These are phyloP conservation scores for Paraphaeosphaeria minitans DNA, from an alignment of 2,329 filamentous ascomycete species.

Conservation along the genomic window DNA sequence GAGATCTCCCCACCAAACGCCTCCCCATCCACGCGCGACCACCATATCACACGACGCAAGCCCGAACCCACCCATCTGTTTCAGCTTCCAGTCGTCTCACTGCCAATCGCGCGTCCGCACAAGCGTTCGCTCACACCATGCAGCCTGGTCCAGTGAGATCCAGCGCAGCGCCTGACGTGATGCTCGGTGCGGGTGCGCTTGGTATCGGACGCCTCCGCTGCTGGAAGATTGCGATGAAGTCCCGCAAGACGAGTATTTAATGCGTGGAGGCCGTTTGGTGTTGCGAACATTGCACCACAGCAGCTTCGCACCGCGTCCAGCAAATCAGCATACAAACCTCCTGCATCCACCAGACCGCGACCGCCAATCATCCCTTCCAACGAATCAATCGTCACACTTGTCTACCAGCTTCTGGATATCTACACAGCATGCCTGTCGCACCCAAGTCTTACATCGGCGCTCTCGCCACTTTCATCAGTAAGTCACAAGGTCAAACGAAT, in stretches of 20 bases:
- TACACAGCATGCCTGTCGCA: constrained; percentile 35
- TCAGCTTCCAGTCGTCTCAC: not conserved
- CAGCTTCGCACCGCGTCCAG: constrained; percentile 6
- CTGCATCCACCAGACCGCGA: not conserved
- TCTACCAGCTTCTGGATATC: not conserved
- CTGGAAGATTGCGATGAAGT: not conserved
- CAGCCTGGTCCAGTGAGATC: constrained; percentile 4
- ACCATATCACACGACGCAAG: constrained; percentile 23
- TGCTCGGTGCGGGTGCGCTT: constrained; percentile 12
- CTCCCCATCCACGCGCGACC: constrained; percentile 2
- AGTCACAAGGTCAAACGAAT: not conserved
- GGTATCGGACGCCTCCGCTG: constrained; percentile 10
- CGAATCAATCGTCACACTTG: not conserved
- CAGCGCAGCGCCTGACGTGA: constrained; percentile 13
- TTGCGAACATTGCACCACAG: constrained; percentile 4
- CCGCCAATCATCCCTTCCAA: not conserved
- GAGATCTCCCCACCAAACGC: constrained; percentile 29
- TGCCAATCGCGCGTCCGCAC: constrained; percentile 16
- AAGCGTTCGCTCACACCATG: constrained; percentile 12
- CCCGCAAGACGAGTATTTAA: constrained; percentile 14
- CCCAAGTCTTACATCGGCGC: constrained; percentile 41
- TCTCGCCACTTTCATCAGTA: constrained; percentile 41
- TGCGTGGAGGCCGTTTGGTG: constrained; percentile 10
- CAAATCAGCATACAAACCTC: not conserved
- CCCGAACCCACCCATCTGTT: not conserved